Evolutionary conservation across 2,329 filamentous ascomycete species (phyloP).

Genomic region (Pseudocercospora cruenta): DNA sequence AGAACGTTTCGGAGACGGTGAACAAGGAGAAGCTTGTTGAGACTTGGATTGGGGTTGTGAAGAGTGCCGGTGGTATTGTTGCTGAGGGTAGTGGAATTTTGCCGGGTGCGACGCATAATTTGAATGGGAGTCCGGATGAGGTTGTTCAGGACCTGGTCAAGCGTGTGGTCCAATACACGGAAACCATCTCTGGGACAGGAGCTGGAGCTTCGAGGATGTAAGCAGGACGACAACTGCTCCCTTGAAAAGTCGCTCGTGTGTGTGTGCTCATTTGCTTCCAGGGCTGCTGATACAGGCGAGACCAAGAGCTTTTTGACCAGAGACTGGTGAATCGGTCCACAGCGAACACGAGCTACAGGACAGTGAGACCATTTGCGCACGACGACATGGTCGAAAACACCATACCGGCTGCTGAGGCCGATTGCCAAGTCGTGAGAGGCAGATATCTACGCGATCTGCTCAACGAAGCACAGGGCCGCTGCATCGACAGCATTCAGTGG

Average conservation of each 20-base stretch:
- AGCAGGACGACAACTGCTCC: not conserved
- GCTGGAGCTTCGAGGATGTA: slow-evolving; percentile 12
- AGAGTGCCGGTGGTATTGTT: slow-evolving; percentile 49
- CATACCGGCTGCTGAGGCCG: not conserved
- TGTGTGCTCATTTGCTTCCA: not conserved
- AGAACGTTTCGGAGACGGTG: slow-evolving; percentile 62
- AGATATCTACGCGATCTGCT: not conserved
- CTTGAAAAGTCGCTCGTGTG: not conserved
- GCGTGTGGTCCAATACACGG: slow-evolving; percentile 57
- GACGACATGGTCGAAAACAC: too few relatives aligned
- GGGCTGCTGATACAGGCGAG: not conserved
- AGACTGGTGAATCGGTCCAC: not conserved
- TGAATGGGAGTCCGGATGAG: slow-evolving; percentile 51
- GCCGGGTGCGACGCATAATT: slow-evolving; percentile 55
- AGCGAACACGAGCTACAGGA: not conserved
- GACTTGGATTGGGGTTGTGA: slow-evolving; percentile 57
- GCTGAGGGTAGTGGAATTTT: slow-evolving; percentile 55
- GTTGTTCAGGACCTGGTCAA: slow-evolving; percentile 55
- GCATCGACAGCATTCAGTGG: too few relatives aligned
- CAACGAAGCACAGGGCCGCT: not conserved
- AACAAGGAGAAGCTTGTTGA: slow-evolving; percentile 62
- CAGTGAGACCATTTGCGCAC: too few relatives aligned
- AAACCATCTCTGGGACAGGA: slow-evolving; percentile 26
- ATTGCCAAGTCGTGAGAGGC: not conserved
- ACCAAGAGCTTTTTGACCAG: not conserved